These are phyloP conservation scores for Magnusiomyces magnusii DNA, from an alignment of 1,139 yeast genomes.

Conservation along the genomic window DNA sequence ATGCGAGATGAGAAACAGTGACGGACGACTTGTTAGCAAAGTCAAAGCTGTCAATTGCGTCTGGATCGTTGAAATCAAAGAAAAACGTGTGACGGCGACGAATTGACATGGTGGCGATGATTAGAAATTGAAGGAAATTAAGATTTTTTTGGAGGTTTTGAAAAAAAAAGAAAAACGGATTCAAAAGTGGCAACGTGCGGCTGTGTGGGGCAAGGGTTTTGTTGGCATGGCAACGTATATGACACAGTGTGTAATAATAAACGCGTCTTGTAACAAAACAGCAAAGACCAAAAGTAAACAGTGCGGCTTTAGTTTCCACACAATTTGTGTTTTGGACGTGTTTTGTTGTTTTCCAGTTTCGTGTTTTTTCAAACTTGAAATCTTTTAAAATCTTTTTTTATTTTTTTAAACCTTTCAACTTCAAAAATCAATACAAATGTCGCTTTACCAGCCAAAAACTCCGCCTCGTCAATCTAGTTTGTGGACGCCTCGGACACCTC, in stretches of 20 bases:
- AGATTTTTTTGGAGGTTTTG: too few relatives aligned
- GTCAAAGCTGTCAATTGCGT: slow-evolving; percentile 16
- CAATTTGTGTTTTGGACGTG: neutral
- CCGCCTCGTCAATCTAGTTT: slow-evolving; percentile 25
- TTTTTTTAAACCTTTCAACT: neutral
- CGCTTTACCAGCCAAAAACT: slow-evolving; percentile 22
- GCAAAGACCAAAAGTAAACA: neutral
- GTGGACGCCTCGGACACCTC: slow-evolving; percentile 28
- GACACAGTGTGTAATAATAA: neutral
- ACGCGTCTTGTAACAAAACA: neutral
- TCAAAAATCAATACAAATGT: neutral
- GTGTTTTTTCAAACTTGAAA: too few relatives aligned
- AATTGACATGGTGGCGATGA: slow-evolving; percentile 10
- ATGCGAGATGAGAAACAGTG: slow-evolving; percentile 15
- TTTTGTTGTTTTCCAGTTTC: too few relatives aligned
- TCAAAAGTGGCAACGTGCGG: too few relatives aligned
- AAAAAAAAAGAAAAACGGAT: too few relatives aligned
- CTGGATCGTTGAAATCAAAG: slow-evolving; percentile 21
- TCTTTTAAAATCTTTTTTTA: too few relatives aligned
- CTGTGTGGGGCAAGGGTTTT: neutral
- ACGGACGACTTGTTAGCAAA: slow-evolving; percentile 14
- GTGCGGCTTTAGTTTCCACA: neutral
- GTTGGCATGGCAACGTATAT: neutral
- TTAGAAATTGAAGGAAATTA: too few relatives aligned
- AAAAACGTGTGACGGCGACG: slow-evolving; percentile 25